Conservation (phyloP, 371 early-diverging fungal species). For the Lichtheimia ornata region DNA sequence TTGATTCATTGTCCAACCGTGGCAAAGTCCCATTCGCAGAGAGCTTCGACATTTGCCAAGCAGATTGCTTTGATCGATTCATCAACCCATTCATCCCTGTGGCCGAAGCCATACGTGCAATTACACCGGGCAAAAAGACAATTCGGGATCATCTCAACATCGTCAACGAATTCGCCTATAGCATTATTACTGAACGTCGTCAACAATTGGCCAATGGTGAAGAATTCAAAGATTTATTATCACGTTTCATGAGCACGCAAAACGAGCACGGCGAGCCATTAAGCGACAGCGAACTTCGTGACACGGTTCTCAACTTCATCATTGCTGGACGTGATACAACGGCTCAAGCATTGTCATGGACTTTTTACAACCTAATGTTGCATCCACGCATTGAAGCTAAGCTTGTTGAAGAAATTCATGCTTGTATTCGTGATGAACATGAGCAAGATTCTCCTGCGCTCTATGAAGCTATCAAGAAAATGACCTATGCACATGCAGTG, state of each 20-base stretch:
- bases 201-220: conserved; percentile 38
- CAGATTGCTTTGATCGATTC: conserved; percentile 42
- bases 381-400: conserved; percentile 55
- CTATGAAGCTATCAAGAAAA: conserved; percentile 48
- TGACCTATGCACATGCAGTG: conserved; percentile 63
- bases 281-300: conserved; percentile 57
- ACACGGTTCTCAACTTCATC: conserved; percentile 72
- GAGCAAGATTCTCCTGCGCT: conserved; percentile 28
- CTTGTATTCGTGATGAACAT: conserved; percentile 24
- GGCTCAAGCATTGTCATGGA: conserved; percentile 75
- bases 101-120: conserved; percentile 31
- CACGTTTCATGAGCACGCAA: conserved; percentile 60
- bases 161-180: conserved; percentile 49
- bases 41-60: conserved; percentile 52
- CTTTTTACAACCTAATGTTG: conserved; percentile 57
- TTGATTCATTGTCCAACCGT: conserved; percentile 15
- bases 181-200: conserved; percentile 45
- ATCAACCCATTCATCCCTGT: conserved; percentile 52
- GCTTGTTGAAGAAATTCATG: conserved; percentile 58
- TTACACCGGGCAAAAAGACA: conserved; percentile 31
- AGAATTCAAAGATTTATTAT: conserved; percentile 56
- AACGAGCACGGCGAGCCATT: conserved; percentile 55
- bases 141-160: conserved; percentile 47
- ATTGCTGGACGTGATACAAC: conserved; percentile 73
- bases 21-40: conserved; percentile 49